A percentile compares a stretch with the other conserved stretches of the same genome.
These are phyloP conservation scores for Russula sp. DNA, from an alignment of 768 basidiomycete genomes.

Conservation along the genomic window DNA sequence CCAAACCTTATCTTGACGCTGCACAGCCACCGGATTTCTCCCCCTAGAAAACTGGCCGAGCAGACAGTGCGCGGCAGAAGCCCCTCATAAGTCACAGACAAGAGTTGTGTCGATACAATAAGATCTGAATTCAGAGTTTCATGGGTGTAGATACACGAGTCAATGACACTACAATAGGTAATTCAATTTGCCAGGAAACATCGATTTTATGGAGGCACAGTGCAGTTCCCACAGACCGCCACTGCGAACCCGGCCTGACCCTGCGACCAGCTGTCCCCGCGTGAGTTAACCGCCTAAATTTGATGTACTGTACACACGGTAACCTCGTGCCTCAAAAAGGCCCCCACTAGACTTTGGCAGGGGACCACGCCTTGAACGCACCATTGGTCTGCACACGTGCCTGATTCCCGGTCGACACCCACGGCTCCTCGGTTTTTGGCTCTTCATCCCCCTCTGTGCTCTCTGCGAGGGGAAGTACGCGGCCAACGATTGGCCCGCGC, in stretches of 20 bases:
- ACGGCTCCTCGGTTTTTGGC: constrained; percentile 20
- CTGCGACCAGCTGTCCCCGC: no score
- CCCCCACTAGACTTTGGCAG: background rate
- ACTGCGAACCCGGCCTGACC: no score
- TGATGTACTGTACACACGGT: background rate
- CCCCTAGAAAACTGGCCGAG: background rate
- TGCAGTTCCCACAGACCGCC: background rate
- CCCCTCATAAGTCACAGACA: background rate
- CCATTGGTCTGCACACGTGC: constrained; percentile 32
- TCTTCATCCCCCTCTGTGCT: constrained; percentile 29
- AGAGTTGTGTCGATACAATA: no score
- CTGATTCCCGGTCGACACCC: constrained; percentile 28
- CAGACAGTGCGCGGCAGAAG: background rate
- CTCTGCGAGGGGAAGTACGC: constrained; percentile 36
- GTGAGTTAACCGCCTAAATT: no score
- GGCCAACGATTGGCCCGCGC: constrained; percentile 69
- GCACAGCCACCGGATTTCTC: constrained; percentile 18
- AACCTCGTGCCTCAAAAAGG: background rate
- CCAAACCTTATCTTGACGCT: constrained; percentile 16
- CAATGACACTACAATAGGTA: background rate
- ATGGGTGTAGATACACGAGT: background rate
- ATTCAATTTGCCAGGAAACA: background rate
- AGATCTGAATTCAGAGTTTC: background rate
- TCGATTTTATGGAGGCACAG: background rate
- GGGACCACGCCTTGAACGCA: constrained; percentile 29